Evolutionary conservation across 169 alveolate genomes (phyloP).

Genomic region (Plasmodium coatneyi): DNA sequence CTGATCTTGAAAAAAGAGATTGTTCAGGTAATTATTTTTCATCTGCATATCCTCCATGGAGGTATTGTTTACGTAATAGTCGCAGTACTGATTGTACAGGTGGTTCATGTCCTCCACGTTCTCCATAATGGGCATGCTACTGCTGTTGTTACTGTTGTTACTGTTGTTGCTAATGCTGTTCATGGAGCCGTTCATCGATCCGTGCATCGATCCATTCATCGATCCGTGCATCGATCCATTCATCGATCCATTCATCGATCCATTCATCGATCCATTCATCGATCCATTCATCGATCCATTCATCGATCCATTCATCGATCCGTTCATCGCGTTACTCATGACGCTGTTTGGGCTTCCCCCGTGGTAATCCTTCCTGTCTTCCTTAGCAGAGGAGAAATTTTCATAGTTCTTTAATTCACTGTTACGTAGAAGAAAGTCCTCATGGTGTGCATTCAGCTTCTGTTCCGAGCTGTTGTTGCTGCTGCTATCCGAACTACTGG

Average conservation of each 20-base stretch:
- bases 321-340: not conserved
- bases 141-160: too few relatives aligned
- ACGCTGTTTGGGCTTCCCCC: not conserved
- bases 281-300: too few relatives aligned
- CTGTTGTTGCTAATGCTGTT: not conserved
- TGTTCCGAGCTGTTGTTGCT: not conserved
- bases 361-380: constrained; percentile 3
- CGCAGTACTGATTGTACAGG: constrained; percentile 41
- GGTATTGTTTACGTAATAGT: constrained; percentile 19
- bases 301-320: not conserved
- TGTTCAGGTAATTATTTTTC: constrained; percentile 15
- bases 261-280: too few relatives aligned
- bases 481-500: constrained; percentile 7
- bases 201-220: not conserved
- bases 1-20: constrained; percentile 29
- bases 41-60: constrained; percentile 23
- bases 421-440: constrained; percentile 1
- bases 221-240: not conserved
- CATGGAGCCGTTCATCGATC: not conserved
- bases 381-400: not conserved
- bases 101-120: constrained; percentile 24
- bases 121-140: not conserved
- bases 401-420: constrained; percentile 39
- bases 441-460: constrained; percentile 33
- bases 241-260: not conserved